These are phyloP conservation scores for Emiliania huxleyi DNA, from an alignment of 78 protist species.

Conservation along the genomic window DNA sequence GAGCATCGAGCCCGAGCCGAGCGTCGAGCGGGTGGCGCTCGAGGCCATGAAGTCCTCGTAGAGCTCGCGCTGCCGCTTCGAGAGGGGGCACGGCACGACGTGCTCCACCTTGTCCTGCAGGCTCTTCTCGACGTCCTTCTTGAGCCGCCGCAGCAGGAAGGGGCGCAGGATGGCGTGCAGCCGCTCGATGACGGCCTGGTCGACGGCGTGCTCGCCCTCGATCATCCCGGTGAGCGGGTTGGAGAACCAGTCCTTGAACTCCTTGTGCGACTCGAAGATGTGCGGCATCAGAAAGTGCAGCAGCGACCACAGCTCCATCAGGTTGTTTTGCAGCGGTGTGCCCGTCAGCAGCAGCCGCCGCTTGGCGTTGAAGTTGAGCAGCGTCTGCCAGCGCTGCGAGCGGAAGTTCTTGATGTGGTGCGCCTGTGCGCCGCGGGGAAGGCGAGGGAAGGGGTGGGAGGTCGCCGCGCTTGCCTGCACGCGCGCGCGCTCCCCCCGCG, in stretches of 20 bases:
- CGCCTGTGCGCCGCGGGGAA: constrained; percentile 59
- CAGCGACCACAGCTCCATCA: constrained; percentile 96
- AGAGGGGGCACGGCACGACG: constrained; percentile 70
- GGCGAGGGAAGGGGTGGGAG: no score
- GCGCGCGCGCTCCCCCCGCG: no score
- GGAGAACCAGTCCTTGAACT: constrained; percentile 83
- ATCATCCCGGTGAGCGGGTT: constrained; percentile 73
- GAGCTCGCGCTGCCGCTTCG: constrained; percentile 77
- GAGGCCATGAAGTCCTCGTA: constrained; percentile 86
- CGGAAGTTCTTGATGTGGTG: constrained; percentile 91
- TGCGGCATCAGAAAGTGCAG: constrained; percentile 93
- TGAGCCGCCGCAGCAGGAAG: constrained; percentile 90
- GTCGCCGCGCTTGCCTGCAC: no score
- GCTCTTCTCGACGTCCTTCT: constrained; percentile 84
- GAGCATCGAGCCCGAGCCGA: constrained; percentile 57
- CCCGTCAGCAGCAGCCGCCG: constrained; percentile 89
- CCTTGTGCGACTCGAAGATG: constrained; percentile 74
- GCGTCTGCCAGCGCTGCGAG: constrained; percentile 79
- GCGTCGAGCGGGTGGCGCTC: constrained; percentile 54
- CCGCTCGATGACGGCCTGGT: constrained; percentile 57
- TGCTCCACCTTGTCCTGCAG: constrained; percentile 80
- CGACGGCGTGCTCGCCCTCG: constrained; percentile 53
- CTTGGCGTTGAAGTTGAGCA: constrained; percentile 72
- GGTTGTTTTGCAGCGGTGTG: constrained; percentile 94
- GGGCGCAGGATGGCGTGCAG: constrained; percentile 87